Base-by-base conservation (phyloP, 306 rosid species). In the Fragaria iinumae region DNA sequence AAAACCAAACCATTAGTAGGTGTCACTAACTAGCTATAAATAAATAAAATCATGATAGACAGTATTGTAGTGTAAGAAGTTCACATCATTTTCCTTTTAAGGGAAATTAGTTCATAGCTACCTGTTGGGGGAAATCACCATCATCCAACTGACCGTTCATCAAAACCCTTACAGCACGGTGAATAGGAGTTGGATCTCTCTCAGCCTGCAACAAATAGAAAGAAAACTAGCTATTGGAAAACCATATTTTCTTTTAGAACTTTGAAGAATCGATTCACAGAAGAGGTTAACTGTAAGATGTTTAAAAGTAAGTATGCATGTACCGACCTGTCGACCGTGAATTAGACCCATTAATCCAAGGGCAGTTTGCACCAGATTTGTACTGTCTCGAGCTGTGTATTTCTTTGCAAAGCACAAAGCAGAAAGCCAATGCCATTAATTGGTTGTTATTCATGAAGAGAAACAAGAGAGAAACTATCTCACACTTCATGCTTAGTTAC, bases 121-220 rank as follows among this genome's bases (percentile, higher is more conserved):
- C 47, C 69, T 86, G 90, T 32, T 78, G 32, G 32, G 32, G 32
- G 2, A 29, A 29, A 29, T 29, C 32, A 29, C 32, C 32, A 29
- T 29, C 32, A 29, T 29, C 32, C 32, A 29, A 29, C 32, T 29
- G 32, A 29, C 32, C 60, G 2, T 86, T 84, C 29, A 86, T 84
- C 36, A 86, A 44, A 4, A 86, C 29, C 53, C 60, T 81, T 17
- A 84, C 86, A 21, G 86, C 87, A 2, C 82, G 80, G 21, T 83
- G 89, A 34, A 86, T 53, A 4, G 89, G 89, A 36, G 76, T 43
- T 4, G 86, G 84, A 41, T 86, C 90, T 41, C 80, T 75, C 23
- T 79, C 73, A 38, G 60, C 83, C 87, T 49, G 55, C 4, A 49
- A 49, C 18, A 49, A 16, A 49, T 13, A 44, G 48, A 44, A 44